Conservation (phyloP, 1,139 yeast species). For the Blastobotrys serpentis region DNA sequence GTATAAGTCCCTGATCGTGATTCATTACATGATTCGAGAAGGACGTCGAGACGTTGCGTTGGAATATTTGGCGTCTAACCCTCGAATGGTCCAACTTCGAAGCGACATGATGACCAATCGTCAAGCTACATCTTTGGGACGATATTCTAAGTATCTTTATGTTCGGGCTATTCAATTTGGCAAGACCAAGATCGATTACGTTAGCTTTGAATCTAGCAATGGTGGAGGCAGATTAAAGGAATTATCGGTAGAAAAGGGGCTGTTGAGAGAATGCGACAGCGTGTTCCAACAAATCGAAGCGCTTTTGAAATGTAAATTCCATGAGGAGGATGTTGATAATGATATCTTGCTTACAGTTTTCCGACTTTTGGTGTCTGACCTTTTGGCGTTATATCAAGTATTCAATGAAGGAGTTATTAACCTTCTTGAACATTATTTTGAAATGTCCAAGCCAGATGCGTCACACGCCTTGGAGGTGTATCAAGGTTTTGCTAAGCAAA, state of each 20-base stretch:
- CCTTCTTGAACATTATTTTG: slow-evolving; percentile 89
- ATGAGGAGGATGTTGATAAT: slow-evolving; percentile 69
- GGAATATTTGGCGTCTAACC: slow-evolving; percentile 58
- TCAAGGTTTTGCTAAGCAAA: slow-evolving; percentile 79
- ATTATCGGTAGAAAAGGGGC: slow-evolving; percentile 73
- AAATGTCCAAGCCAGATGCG: slow-evolving; percentile 83
- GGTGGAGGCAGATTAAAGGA: slow-evolving; percentile 60
- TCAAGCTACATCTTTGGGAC: slow-evolving; percentile 63
- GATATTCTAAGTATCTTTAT: slow-evolving; percentile 70
- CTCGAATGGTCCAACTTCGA: slow-evolving; percentile 56
- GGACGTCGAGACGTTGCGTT: slow-evolving; percentile 76
- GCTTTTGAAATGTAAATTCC: slow-evolving; percentile 69
- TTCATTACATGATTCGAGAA: slow-evolving; percentile 89
- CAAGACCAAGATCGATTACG: slow-evolving; percentile 68
- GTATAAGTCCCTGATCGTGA: slow-evolving; percentile 76
- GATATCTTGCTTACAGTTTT: slow-evolving; percentile 83
- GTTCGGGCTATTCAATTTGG: slow-evolving; percentile 69
- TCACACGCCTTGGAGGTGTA: slow-evolving; percentile 81
- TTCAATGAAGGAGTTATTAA: slow-evolving; percentile 94
- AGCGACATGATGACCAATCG: slow-evolving; percentile 39
- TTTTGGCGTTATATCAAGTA: slow-evolving; percentile 79
- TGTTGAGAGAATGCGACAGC: slow-evolving; percentile 79
- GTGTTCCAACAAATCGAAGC: slow-evolving; percentile 80
- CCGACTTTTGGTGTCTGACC: slow-evolving; percentile 80
- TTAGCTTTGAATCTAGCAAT: slow-evolving; percentile 49